These are phyloP conservation scores for Plantago lanceolata DNA, from an alignment of 305 asterid species.

Conservation along the genomic window DNA sequence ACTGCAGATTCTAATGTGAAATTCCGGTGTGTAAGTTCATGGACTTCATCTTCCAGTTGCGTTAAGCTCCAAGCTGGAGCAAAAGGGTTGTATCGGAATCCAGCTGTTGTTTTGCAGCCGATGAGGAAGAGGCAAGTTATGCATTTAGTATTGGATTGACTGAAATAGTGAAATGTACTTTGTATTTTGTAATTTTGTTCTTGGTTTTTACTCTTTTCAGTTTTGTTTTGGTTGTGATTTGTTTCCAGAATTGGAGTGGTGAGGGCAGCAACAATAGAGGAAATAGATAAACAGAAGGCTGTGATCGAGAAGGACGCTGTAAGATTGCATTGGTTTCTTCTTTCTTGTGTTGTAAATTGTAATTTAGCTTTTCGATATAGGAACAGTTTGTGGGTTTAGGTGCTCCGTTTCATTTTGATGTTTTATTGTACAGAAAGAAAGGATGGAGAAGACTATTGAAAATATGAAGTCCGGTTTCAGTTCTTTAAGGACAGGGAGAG, in stretches of 20 bases:
- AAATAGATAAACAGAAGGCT: slow-evolving; percentile 83
- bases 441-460: slow-evolving; percentile 89
- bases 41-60: slow-evolving; percentile 60
- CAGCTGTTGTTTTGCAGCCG: slow-evolving; percentile 29
- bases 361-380: neutral
- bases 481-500: slow-evolving; percentile 87
- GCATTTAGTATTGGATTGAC: neutral
- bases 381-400: no score
- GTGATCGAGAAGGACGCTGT: slow-evolving; percentile 70
- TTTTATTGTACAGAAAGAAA: slow-evolving; percentile 49
- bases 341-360: neutral
- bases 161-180: neutral
- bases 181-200: slow-evolving; percentile 2
- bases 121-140: slow-evolving; percentile 47
- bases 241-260: slow-evolving; percentile 52
- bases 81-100: slow-evolving; percentile 37
- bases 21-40: slow-evolving; percentile 32
- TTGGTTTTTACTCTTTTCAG: neutral
- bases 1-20: slow-evolving; percentile 39
- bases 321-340: slow-evolving; percentile 26
- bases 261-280: slow-evolving; percentile 78
- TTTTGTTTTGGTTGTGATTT: slow-evolving; percentile 18
- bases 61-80: slow-evolving; percentile 47
- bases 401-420: neutral
- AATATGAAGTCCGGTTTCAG: slow-evolving; percentile 60